Base-by-base conservation (phyloP, 371 early-diverging fungal genomes). In the Syncephalastrum sp. region DNA sequence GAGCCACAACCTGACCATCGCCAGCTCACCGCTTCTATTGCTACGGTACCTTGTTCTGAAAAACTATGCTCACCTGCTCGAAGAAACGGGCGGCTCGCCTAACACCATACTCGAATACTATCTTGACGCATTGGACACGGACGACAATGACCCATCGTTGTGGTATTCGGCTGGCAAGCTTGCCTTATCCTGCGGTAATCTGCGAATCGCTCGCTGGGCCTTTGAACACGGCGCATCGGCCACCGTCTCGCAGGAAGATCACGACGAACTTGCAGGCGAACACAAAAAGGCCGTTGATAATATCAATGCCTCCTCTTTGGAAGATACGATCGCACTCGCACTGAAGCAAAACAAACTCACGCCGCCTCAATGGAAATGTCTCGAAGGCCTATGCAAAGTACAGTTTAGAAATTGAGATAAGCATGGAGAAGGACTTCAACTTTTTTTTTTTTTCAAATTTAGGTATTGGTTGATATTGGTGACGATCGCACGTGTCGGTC, bases 381-480 rank as follows among this genome's bases (percentile, higher is more conserved):
- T 85, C 25, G 84, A 83, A 54, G 75, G 80, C 0, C 47, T 87
- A 13, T 83, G 84, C 45, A 64, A 75, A 42, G 86, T 82, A 67
- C 45, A 66, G 4, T 27, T 7, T 27, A 27, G 21, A 27, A 27
- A 7, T 27, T 5, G 2, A 27, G 7, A 27, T 2, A 7, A 27
- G 27, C 41, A 25, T n/a, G 13, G n/a, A 14, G n/a, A 53, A 15
- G 27, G 12, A 25, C 19, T n/a, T 46, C 3, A 21, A 25, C 14
- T 27, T 48, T 14, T 4, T 6, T 41, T 10, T 27, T 48, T 14
- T 4, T 6, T 41, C 27, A 7, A 21, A n/a, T 0, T 53, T 63
- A 86, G 83, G 79, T 82, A 6, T 59, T 85, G 13, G 81, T 66
- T 47, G 74, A 81, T 5, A 79, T 87, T 53, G 86, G 85, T 1